Base-by-base conservation (phyloP, 2,329 filamentous ascomycete species). In the Trichoderma aggressivum region DNA sequence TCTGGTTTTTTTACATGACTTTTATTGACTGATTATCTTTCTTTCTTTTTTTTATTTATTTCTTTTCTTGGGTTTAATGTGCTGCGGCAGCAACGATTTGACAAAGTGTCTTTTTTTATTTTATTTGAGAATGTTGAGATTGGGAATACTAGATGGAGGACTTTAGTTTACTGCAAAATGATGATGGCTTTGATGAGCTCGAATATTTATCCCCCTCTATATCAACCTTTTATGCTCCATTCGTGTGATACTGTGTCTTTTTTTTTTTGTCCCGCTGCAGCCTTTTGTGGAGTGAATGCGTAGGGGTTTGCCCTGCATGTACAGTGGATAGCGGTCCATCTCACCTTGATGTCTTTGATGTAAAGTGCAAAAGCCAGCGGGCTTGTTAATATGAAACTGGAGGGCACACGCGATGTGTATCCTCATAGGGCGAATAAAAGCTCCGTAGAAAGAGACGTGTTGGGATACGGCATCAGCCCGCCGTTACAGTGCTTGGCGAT, bases 151-250 rank as follows among this genome's bases (percentile, higher is more conserved):
- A 67, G 62, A 72, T 71, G 62, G 61, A 72, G 39, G 50, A 56
- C 56, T 58, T 67, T 67, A 64, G 43, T 71, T 71, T 56, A 71
- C 24, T 60, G 36, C 65, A 59, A 67, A 70, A 72, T 68, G 70
- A 71, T 70, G 70, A 72, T 70, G 70, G 65, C 34, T 70, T 72
- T 70, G 43, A 72, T 34, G 70, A 72, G 70, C 70, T 69, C 59
- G 11, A 70, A 70, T 59, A 32, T 50, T 47, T 58, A 47, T 50
- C 32, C 47, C 47, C 28, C 65, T 70, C 50, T 47, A 61, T 18
- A 63, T 36, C n/a, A n/a, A n/a, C 43, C 34, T 67, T 58, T 11
- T 4, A 8, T 24, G 8, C 28, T 58, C 16, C 28, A 18, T 43
- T 5, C 28, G 12, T 43, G 67, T 65, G 68, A 50, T 58, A 21